A percentile compares a stretch with the other conserved stretches of the same genome.
These are phyloP conservation scores for Aspergillus fructus DNA, from an alignment of 2,329 filamentous ascomycete species.

Conservation along the genomic window DNA sequence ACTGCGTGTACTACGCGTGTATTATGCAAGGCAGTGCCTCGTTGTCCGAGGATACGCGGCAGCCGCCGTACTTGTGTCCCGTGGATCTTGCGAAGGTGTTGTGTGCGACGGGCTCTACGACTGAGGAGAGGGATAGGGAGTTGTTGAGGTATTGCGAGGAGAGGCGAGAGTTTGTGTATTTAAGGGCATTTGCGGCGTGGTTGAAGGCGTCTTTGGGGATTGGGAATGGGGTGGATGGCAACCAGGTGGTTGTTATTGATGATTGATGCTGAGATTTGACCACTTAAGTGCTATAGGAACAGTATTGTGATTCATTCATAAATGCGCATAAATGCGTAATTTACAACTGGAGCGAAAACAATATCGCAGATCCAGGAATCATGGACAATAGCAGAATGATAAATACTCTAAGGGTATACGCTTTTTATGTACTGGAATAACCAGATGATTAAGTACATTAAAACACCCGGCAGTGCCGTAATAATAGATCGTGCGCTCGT, in stretches of 20 bases:
- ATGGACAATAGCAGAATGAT: too few species aligned
- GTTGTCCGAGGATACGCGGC: slow-evolving; percentile 6
- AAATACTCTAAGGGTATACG: too few species aligned
- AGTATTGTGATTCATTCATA: too few species aligned
- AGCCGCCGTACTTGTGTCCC: slow-evolving; percentile 13
- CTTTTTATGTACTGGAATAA: neutral
- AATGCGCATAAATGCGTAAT: too few species aligned
- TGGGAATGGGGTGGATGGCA: neutral
- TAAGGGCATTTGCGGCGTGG: slow-evolving; percentile 3
- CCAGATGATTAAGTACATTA: neutral
- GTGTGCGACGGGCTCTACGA: neutral
- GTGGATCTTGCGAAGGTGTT: slow-evolving; percentile 9
- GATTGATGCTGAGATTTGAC: neutral
- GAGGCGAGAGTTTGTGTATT: neutral
- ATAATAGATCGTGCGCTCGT: neutral
- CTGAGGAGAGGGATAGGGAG: neutral
- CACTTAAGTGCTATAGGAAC: too few species aligned
- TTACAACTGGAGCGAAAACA: too few species aligned
- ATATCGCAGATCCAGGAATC: too few species aligned
- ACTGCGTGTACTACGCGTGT: slow-evolving; percentile 50
- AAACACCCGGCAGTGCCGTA: neutral
- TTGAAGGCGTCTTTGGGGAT: neutral
- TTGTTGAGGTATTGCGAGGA: slow-evolving; percentile 1
- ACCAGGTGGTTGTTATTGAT: neutral
- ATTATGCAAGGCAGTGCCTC: slow-evolving; percentile 12